Conservation (phyloP, 2,329 filamentous ascomycete genomes). For the Verticillium dahliae region DNA sequence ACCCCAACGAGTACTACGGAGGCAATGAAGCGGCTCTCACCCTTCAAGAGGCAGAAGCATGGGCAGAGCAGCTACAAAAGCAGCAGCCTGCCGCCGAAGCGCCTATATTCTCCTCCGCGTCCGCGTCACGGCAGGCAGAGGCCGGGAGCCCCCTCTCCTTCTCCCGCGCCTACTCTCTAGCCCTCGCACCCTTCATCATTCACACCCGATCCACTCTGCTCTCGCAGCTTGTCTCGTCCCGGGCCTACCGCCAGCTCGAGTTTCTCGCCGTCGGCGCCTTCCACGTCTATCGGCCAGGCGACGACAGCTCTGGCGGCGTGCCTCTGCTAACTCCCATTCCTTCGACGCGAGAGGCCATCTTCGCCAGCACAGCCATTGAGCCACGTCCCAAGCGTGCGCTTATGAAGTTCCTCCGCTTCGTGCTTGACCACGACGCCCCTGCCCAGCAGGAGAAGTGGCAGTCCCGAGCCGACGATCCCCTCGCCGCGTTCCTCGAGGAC, state of each 20-base stretch:
- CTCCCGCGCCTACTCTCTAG: conserved; percentile 73
- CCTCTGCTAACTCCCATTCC: conserved; percentile 64
- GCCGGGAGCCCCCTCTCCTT: conserved; percentile 42
- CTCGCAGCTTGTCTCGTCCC: conserved; percentile 77
- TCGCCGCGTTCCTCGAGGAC: conserved; percentile 52
- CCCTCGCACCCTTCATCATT: conserved; percentile 79
- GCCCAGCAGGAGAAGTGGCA: conserved; percentile 52
- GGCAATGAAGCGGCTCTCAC: conserved; percentile 79
- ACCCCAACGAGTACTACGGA: conserved; percentile 84
- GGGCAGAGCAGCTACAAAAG: conserved; percentile 42
- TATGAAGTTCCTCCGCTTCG: conserved; percentile 92
- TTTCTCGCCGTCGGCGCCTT: conserved; percentile 91
- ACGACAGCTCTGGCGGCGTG: conserved; percentile 12
- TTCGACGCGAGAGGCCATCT: conserved; percentile 86
- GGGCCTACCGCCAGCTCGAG: conserved; percentile 82
- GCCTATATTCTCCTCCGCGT: conserved; percentile 27
- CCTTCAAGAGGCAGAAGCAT: conserved; percentile 72
- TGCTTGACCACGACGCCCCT: conserved; percentile 62
- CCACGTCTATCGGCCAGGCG: conserved; percentile 60
- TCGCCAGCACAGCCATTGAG: conserved; percentile 68
- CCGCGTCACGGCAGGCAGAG: conserved; percentile 27
- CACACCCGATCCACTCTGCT: conserved; percentile 77
- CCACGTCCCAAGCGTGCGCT: conserved; percentile 75
- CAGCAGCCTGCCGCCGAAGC: conserved; percentile 16
- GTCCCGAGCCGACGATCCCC: conserved; percentile 42